These are phyloP conservation scores for Apiospora pterosperma DNA, from an alignment of 2,329 filamentous ascomycete genomes.

Conservation along the genomic window DNA sequence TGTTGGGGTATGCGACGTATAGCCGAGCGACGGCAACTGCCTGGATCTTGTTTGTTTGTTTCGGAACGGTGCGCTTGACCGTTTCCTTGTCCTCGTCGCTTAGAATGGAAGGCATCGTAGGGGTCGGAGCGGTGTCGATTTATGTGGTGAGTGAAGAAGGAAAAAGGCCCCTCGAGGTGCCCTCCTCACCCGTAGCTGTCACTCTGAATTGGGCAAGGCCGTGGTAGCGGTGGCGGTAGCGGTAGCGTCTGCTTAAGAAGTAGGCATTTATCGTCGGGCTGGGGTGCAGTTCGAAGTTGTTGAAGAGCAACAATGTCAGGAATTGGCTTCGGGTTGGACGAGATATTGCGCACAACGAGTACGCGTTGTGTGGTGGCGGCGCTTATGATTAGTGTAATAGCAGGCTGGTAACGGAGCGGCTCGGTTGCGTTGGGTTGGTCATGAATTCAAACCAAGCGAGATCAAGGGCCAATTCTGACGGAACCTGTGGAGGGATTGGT, in stretches of 20 bases:
- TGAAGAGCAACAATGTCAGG: neutral
- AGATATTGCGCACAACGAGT: neutral
- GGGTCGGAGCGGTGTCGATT: conserved; percentile 12
- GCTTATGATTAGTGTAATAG: neutral
- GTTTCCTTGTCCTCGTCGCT: conserved; percentile 94
- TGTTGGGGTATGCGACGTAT: conserved; percentile 87
- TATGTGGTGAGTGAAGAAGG: conserved; percentile 11
- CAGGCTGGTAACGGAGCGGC: neutral
- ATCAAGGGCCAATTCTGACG: neutral
- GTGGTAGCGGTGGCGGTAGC: neutral
- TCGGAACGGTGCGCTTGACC: conserved; percentile 91
- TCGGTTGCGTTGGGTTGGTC: conserved; percentile 3
- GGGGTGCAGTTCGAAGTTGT: neutral
- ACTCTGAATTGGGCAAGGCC: neutral
- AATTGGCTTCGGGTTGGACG: neutral
- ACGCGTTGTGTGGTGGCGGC: neutral
- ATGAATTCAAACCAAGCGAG: neutral
- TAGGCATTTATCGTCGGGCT: neutral
- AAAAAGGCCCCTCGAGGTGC: conserved; percentile 4
- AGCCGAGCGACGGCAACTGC: conserved; percentile 90
- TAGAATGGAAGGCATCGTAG: conserved; percentile 64
- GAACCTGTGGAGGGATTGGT: neutral
- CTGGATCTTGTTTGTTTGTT: conserved; percentile 94
- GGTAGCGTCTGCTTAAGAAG: neutral
- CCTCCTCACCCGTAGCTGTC: conserved; percentile 3